Evolutionary conservation across 1,284 basidiomycete genomes (phyloP), one percentile per base, ranked within the genome.

Genomic region (Sporisorium reilianum): DNA sequence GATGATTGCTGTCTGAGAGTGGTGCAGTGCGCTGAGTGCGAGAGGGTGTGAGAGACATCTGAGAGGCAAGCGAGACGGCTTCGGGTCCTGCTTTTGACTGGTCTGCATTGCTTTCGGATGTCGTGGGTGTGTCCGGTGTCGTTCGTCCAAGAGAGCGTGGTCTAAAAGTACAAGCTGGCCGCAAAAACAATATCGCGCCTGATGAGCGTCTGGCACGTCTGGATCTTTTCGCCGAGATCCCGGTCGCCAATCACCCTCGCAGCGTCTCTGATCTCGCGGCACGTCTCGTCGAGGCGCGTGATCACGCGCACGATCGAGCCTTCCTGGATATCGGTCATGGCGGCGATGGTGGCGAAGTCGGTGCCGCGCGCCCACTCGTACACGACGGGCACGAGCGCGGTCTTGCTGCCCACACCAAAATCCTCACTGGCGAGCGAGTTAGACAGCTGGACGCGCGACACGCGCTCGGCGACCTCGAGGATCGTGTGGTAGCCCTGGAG

Each of bases 331-430:
- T 99, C 97, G 0, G 97, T 99, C 68, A 99, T 87, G 8, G 89
- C 86, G 1, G 93, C 95, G 79, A 99, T 97, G 82, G 98, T 91
- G 77, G 94, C 91, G 85, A 99, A 99, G 0, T 95, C 95, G 92
- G 95, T 97, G 58, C 97, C 97, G 83, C 92, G 92, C 0, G 97
- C 95, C 97, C 97, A 99, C 85, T 98, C 95, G 84, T 98, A 97
- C 9, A 98, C 96, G 0, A 97, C 95, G 81, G 97, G 93, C 12
- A 94, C 90, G 26, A 99, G 87, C 2, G 96, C 96, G 6, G 63
- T 75, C 64, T 81, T 77, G 51, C 77, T 59, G 2, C 64, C 53
- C 3, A 48, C 58, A 8, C 70, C 52, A 20, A 78, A 82, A 52
- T 84, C 81, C 45, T 82, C 79, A 20, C 62, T 52, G 3, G 91